These are phyloP conservation scores for Colletotrichum cordylinicola DNA, from an alignment of 2,329 filamentous ascomycete species.

Conservation along the genomic window DNA sequence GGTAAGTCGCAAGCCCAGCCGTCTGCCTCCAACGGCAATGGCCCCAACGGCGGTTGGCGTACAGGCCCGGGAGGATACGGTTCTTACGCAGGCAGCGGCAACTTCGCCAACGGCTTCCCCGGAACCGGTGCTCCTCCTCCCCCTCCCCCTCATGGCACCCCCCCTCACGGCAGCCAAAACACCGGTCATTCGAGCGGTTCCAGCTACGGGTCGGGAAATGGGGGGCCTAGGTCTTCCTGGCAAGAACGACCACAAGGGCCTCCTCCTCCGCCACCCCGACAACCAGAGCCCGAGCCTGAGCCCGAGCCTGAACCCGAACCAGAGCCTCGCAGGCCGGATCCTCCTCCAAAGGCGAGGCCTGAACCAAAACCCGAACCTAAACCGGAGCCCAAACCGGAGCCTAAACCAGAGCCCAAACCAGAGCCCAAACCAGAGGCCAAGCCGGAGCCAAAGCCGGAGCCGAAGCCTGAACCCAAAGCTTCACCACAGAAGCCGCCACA, in stretches of 20 bases:
- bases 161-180: conserved; percentile 23
- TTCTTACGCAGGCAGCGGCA: conserved; percentile 8
- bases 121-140: conserved; percentile 22
- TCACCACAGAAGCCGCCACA: conserved; percentile 4
- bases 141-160: not conserved
- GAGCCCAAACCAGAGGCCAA: not conserved
- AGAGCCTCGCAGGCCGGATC: conserved; percentile 30
- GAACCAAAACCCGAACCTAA: conserved; percentile 21
- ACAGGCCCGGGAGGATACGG: conserved; percentile 16
- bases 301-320: conserved; percentile 20
- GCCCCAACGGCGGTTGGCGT: conserved; percentile 4
- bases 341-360: conserved; percentile 27
- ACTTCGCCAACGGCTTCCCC: conserved; percentile 16
- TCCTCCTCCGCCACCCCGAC: conserved; percentile 24
- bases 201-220: conserved; percentile 30
- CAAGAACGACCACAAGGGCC: conserved; percentile 31
- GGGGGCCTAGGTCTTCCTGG: conserved; percentile 44
- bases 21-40: conserved; percentile 36
- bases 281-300: conserved; percentile 21
- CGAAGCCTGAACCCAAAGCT: conserved; percentile 26
- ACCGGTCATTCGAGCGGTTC: conserved; percentile 24
- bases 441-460: conserved; percentile 20
- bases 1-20: conserved; percentile 20
- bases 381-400: conserved; percentile 25
- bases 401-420: conserved; percentile 27